Conservation (phyloP, 192 early-diverging fungal genomes). For the Thoreauomyces humboldtii region DNA sequence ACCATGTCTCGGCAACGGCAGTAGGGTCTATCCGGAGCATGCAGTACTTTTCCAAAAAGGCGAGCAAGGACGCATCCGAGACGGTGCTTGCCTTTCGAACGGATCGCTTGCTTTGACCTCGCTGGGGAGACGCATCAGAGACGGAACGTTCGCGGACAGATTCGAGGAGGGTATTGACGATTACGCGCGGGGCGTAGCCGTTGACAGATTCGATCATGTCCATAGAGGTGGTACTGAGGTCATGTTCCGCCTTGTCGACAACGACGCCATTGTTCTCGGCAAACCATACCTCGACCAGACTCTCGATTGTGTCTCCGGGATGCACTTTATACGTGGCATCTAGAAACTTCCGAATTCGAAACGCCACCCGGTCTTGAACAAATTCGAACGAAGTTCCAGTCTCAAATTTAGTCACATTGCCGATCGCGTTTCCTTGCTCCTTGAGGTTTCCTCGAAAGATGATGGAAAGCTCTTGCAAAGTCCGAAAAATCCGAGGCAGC, state of each 20-base stretch:
- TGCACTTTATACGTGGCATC: slow-evolving; percentile 52
- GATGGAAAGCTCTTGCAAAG: slow-evolving; percentile 23
- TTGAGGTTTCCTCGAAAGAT: slow-evolving; percentile 15
- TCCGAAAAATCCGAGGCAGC: slow-evolving; percentile 31
- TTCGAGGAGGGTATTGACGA: slow-evolving; percentile 27
- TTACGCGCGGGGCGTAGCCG: slow-evolving; percentile 1
- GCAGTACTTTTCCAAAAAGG: slow-evolving; percentile 66
- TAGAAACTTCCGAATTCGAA: slow-evolving; percentile 51
- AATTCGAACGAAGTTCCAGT: slow-evolving; percentile 40
- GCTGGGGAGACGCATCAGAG: slow-evolving; percentile 10
- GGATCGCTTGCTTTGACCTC: neutral
- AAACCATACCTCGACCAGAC: slow-evolving; percentile 65
- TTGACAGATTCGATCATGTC: slow-evolving; percentile 29
- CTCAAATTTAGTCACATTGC: neutral
- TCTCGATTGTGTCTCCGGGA: slow-evolving; percentile 59
- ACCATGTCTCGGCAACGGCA: slow-evolving; percentile 59
- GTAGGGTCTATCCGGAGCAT: slow-evolving; percentile 43
- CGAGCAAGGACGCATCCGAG: slow-evolving; percentile 61
- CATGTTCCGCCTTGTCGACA: neutral
- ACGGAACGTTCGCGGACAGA: slow-evolving; percentile 15
- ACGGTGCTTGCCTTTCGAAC: slow-evolving; percentile 4
- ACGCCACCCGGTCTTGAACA: slow-evolving; percentile 39
- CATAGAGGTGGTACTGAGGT: neutral
- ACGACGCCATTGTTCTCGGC: slow-evolving; percentile 24
- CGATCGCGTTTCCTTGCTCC: neutral